Evolutionary conservation across 2,329 filamentous ascomycete species (phyloP).

Genomic region (Colletotrichum truncatum): DNA sequence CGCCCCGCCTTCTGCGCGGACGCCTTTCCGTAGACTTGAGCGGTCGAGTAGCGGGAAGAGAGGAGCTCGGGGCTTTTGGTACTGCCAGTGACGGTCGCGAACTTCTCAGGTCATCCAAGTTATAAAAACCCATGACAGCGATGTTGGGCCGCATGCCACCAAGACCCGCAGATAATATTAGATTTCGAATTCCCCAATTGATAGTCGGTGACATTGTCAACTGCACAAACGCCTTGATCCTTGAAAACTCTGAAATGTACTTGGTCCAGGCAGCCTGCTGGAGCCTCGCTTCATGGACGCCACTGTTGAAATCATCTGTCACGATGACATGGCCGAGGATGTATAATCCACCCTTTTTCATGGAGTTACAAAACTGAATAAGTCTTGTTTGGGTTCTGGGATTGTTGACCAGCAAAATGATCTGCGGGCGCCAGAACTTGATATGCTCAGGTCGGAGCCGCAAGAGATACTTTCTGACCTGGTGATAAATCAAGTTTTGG

Average conservation of each 20-base stretch:
- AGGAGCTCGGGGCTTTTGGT: constrained; percentile 55
- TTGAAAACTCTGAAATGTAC: constrained; percentile 83
- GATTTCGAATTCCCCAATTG: constrained; percentile 86
- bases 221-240: constrained; percentile 90
- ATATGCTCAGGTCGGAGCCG: constrained; percentile 88
- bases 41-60: constrained; percentile 42
- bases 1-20: constrained; percentile 52
- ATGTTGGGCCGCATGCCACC: constrained; percentile 93
- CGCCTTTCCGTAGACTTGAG: constrained; percentile 42
- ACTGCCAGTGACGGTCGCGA: constrained; percentile 66
- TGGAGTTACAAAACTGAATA: constrained; percentile 89
- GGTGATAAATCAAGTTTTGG: constrained; percentile 85
- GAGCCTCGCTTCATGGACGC: constrained; percentile 81
- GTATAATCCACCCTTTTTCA: constrained; percentile 89
- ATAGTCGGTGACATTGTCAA: constrained; percentile 83
- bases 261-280: constrained; percentile 87
- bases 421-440: constrained; percentile 93
- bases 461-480: constrained; percentile 87
- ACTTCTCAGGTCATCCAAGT: constrained; percentile 78
- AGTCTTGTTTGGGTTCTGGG: constrained; percentile 83
- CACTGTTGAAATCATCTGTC: constrained; percentile 80
- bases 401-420: constrained; percentile 84
- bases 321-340: constrained; percentile 90
- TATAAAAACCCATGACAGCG: constrained; percentile 82
- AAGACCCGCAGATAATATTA: constrained; percentile 82